phyloP scores from a whole-genome alignment of 2,329 filamentous ascomycete genomes.

The Botrytis tulipae region DNA sequence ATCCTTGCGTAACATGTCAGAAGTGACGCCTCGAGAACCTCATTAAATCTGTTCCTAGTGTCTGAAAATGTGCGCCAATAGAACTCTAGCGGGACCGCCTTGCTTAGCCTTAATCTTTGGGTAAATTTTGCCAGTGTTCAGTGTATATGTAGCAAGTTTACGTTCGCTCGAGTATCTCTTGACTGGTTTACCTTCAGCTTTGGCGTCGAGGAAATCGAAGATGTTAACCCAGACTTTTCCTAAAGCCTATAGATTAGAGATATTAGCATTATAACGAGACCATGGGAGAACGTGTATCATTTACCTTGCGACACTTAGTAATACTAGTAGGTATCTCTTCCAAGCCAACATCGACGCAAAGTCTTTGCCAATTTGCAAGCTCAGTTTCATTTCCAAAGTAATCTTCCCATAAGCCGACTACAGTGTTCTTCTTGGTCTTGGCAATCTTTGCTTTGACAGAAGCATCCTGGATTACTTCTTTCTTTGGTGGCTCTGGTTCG shows the following conservation, averaged over 20 bases:
- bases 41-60: not conserved
- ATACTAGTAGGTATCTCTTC: conserved; percentile 43
- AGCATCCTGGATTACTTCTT: not conserved
- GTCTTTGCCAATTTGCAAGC: conserved; percentile 46
- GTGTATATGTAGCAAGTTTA: conserved; percentile 43
- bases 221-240: conserved; percentile 49
- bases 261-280: not conserved
- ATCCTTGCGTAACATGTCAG: not conserved
- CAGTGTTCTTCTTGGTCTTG: conserved; percentile 20
- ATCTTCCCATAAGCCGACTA: conserved; percentile 18
- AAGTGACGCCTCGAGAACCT: not conserved
- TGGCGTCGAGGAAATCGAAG: conserved; percentile 45
- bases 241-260: conserved; percentile 41
- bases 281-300: not conserved
- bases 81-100: conserved; percentile 42
- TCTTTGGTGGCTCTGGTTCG: not conserved
- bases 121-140: conserved; percentile 42
- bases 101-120: conserved; percentile 46
- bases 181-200: conserved; percentile 34
- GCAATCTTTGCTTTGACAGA: not conserved
- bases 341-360: conserved; percentile 48
- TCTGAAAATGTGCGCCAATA: conserved; percentile 41
- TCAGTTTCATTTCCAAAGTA: conserved; percentile 32
- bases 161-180: conserved; percentile 38
- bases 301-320: conserved; percentile 47